Evolutionary conservation across 73 alveolate genomes (phyloP).

Genomic region (Tetrahymena borealis): DNA sequence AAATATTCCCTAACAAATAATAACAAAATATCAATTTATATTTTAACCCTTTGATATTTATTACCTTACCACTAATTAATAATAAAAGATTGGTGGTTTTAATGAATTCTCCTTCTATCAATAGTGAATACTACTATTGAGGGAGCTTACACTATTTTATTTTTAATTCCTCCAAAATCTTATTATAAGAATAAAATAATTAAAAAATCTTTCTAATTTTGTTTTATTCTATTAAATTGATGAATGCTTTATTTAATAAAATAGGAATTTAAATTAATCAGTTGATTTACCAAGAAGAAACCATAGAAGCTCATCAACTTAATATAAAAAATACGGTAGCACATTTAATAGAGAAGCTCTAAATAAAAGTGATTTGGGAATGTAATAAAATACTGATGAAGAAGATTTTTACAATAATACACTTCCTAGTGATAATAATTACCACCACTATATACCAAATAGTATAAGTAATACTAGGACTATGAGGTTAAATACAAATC

Average conservation of each 20-base stretch:
- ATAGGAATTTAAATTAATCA: neutral
- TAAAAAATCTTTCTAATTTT: too few species aligned
- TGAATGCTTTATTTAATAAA: neutral
- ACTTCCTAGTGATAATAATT: neutral
- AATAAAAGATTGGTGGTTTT: too few species aligned
- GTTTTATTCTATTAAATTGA: too few species aligned
- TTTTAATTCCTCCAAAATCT: too few species aligned
- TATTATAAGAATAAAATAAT: too few species aligned
- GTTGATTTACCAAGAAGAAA: neutral
- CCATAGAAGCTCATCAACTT: neutral
- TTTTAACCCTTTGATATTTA: too few species aligned
- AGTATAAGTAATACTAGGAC: neutral
- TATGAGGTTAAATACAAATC: neutral
- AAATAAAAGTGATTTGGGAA: neutral
- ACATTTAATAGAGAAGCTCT: neutral
- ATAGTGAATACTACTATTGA: too few species aligned
- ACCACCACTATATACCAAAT: neutral
- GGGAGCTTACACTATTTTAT: too few species aligned
- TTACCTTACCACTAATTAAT: too few species aligned
- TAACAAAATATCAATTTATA: too few species aligned
- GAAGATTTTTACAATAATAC: neutral
- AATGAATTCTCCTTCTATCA: too few species aligned
- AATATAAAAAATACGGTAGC: neutral
- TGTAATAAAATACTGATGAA: neutral
- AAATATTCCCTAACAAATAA: too few species aligned